phyloP scores from a whole-genome alignment of 495 filamentous ascomycete species.

The Aspergillus haitiensis region DNA sequence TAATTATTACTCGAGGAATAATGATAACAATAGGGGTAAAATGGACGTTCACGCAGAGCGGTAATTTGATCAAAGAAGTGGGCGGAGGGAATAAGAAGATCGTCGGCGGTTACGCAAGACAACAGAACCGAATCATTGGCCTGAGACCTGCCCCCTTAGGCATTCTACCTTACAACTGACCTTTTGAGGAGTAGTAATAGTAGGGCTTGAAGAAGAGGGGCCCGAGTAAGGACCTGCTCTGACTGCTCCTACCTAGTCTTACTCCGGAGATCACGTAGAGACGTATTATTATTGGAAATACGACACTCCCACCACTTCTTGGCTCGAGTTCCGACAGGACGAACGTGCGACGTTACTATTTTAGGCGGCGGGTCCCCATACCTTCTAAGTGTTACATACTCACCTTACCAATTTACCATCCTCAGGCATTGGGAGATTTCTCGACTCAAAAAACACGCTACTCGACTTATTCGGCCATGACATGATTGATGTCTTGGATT shows the following conservation, averaged over 20 bases:
- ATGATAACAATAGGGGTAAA: neutral
- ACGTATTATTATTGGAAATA: neutral
- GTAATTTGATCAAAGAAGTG: neutral
- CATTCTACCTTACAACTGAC: no score
- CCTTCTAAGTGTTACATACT: slow-evolving; percentile 9
- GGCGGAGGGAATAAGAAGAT: slow-evolving; percentile 11
- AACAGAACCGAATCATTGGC: slow-evolving; percentile 12
- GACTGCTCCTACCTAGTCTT: neutral
- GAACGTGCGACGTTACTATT: slow-evolving; percentile 19
- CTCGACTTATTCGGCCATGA: no score
- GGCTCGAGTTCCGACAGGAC: neutral
- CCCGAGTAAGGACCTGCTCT: neutral
- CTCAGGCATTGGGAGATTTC: neutral
- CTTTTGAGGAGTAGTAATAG: no score
- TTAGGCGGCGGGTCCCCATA: neutral
- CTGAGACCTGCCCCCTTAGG: slow-evolving; percentile 7
- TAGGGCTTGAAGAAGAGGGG: no score
- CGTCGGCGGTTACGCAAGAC: slow-evolving; percentile 23
- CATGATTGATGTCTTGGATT: no score
- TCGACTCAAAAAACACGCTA: no score
- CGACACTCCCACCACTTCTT: neutral
- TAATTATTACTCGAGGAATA: neutral
- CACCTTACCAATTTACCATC: neutral
- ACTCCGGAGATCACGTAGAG: neutral
- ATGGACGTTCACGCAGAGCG: neutral